Percentiles rank a stretch among this genome's conserved stretches.
phyloP scores from a whole-genome alignment of 768 basidiomycete species.

The Trametes maxima region DNA sequence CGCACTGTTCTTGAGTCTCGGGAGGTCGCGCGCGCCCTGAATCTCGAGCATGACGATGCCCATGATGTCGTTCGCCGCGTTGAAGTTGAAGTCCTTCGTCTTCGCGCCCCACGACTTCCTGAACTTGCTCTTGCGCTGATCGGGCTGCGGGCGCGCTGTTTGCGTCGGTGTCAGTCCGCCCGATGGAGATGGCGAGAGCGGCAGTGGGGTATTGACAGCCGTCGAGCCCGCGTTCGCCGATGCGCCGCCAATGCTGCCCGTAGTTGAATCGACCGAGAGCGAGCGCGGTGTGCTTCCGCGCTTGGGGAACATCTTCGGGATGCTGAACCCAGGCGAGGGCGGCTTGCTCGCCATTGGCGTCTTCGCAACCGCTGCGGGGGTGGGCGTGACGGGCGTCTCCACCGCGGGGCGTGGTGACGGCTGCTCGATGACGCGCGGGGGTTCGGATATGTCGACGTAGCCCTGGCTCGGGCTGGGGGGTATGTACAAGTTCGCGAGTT shows the following conservation, averaged over 20 bases:
- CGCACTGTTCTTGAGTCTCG: conserved; percentile 84
- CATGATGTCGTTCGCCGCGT: conserved; percentile 76
- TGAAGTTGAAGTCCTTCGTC: conserved; percentile 58
- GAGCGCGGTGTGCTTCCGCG: conserved; percentile 35
- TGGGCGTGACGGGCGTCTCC: conserved; percentile 28
- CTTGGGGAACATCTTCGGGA: conserved; percentile 39
- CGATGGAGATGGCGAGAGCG: conserved; percentile 19
- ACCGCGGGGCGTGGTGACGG: conserved; percentile 21
- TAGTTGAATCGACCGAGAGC: conserved; percentile 33
- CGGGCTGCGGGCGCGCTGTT: conserved; percentile 21
- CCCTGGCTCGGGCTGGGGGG: conserved; percentile 3
- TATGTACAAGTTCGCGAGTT: conserved; percentile 24
- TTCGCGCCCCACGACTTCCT: conserved; percentile 44
- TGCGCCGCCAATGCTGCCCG: background rate
- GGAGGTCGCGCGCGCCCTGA: conserved; percentile 78
- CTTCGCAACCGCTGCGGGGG: conserved; percentile 24
- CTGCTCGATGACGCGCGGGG: conserved; percentile 18
- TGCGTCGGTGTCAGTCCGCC: conserved; percentile 21
- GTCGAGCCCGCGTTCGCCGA: conserved; percentile 21
- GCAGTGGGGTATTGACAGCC: conserved; percentile 17
- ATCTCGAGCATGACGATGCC: conserved; percentile 98
- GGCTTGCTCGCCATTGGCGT: conserved; percentile 31
- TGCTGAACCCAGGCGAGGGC: conserved; percentile 31
- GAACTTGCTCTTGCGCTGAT: conserved; percentile 40
- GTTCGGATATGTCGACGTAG: no score